Evolutionary conservation across 495 filamentous ascomycete genomes (phyloP), one percentile per base, ranked within the genome.

Genomic region (Parachaetomium inaequale): DNA sequence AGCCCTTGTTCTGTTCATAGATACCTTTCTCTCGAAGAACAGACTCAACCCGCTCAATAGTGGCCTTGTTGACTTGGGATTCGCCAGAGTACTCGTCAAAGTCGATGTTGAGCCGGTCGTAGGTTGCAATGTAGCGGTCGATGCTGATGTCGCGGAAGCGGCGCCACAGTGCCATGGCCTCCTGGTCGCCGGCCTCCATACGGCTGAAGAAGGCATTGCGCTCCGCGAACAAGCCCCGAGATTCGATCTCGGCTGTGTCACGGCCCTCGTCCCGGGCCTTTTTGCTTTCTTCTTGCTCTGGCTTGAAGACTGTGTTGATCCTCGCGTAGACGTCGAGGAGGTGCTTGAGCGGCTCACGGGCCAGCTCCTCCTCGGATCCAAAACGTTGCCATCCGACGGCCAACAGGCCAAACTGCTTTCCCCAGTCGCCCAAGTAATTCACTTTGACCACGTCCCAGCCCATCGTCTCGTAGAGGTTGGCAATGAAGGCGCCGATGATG

Each of bases 41-140:
- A 43, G 77, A 72, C 26, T 85, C 87, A 14, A 83, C 81, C 58
- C 77, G 76, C 34, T 85, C 82, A 88, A 98, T 93, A 61, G 85
- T 86, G 68, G 89, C 89, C 62, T 87, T 82, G 58, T 85, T 84
- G 55, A 98, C 89, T 70, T 95, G 90, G 10, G 89, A 93, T 74
- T 98, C 93, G 32, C 93, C 93, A 23, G 87, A 88, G 78, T 98
- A 98, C 55, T 89, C 88, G 70, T 97, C 92, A 67, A 93, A 98
- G 59, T 85, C 80, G 70, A 98, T 96, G 75, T 95, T 95, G 14
- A 74, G 63, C 43, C 72, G 68, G 29, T 65, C 72, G 50, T 74
- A 73, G 0, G 64, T 78, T 3, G 69, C 66, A 73, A 90, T 87
- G 76, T 96, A 96, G 68, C 87, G 86, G 58, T 84, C 79, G 66